Evolutionary conservation across 768 basidiomycete species (phyloP).

Genomic region (Multifurca ochricompacta): DNA sequence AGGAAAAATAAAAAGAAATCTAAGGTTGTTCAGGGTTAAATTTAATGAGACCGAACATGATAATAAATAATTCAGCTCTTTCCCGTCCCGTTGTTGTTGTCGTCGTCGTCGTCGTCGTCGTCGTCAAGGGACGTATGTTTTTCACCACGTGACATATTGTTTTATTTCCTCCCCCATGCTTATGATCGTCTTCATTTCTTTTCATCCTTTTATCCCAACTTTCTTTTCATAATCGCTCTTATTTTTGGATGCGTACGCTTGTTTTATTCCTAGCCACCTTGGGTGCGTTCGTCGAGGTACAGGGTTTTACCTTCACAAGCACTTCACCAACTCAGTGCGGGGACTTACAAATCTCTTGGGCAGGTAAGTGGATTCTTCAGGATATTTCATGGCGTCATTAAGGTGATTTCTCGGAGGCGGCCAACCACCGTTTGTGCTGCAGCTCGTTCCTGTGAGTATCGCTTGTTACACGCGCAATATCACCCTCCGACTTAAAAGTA

Average conservation of each 20-base stretch:
- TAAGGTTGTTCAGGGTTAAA: too few species aligned
- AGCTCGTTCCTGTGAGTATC: conserved; percentile 7
- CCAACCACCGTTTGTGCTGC: conserved; percentile 9
- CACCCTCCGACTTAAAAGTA: neutral
- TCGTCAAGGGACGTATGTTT: too few species aligned
- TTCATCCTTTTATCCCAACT: neutral
- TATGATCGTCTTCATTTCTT: neutral
- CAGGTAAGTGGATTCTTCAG: conserved; percentile 35
- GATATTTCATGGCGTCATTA: neutral
- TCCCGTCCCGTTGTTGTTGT: too few species aligned
- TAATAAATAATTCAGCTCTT: too few species aligned
- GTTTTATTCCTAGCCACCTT: neutral
- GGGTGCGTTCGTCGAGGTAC: neutral
- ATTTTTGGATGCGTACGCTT: neutral
- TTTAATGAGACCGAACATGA: too few species aligned
- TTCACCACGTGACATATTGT: too few species aligned
- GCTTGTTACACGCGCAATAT: neutral
- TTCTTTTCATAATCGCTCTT: neutral
- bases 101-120: too few species aligned
- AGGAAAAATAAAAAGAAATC: too few species aligned
- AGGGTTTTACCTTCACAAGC: conserved; percentile 39
- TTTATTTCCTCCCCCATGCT: neutral
- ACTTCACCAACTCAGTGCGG: conserved; percentile 51
- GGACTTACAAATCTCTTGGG: conserved; percentile 52
- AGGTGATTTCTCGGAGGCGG: conserved; percentile 10